Evolutionary conservation across 1,284 basidiomycete genomes (phyloP).

Genomic region (Puccinia horiana): DNA sequence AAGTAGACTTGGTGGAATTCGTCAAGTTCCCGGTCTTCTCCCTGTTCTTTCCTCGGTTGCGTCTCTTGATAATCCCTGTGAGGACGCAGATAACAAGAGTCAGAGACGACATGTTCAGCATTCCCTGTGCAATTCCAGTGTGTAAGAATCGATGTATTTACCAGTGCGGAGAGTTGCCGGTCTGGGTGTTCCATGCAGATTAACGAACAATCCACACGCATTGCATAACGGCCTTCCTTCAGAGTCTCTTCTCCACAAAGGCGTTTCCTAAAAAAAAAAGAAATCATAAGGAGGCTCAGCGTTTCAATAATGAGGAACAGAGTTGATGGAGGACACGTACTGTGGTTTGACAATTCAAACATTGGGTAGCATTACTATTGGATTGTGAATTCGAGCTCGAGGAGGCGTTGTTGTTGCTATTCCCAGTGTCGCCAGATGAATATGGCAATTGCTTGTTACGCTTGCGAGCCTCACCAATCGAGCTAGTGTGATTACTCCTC

Average conservation of each 20-base stretch:
- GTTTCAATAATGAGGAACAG: neutral
- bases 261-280: conserved; percentile 53
- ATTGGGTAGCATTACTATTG: neutral
- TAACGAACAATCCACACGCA: conserved; percentile 54
- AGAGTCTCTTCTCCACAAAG: conserved; percentile 58
- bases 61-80: conserved; percentile 28
- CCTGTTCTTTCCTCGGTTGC: conserved; percentile 38
- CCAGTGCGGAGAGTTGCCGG: conserved; percentile 30
- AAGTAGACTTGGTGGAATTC: neutral
- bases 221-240: conserved; percentile 59
- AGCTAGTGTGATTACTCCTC: conserved; percentile 15
- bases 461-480: conserved; percentile 45
- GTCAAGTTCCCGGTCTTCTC: neutral
- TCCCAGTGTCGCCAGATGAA: neutral
- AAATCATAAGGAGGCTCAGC: neutral
- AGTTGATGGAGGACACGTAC: neutral
- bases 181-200: conserved; percentile 39
- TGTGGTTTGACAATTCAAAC: conserved; percentile 39
- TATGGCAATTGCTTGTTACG: conserved; percentile 39
- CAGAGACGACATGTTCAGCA: neutral
- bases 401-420: neutral
- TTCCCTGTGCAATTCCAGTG: neutral
- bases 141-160: neutral
- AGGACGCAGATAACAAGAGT: neutral
- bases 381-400: neutral